Percentiles rank a stretch among this genome's conserved stretches.
phyloP scores from a whole-genome alignment of 108 stramenopile genomes.

The Heterococcus sp. region DNA sequence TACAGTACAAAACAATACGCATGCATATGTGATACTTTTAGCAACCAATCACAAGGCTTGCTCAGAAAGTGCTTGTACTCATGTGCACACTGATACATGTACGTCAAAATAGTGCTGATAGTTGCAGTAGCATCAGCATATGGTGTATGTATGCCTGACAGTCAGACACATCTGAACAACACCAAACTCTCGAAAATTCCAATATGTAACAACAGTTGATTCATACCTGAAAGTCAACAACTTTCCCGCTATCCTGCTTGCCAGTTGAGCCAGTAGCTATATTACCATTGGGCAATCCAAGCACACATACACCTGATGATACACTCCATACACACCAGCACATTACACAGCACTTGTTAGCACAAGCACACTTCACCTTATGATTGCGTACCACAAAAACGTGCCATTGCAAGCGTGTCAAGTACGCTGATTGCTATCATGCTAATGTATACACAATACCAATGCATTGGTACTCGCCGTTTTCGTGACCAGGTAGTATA shows the following conservation, averaged over 20 bases:
- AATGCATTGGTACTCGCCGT: neutral
- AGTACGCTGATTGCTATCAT: too few relatives aligned
- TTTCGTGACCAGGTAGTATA: slow-evolving; percentile 30
- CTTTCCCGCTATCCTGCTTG: slow-evolving; percentile 13
- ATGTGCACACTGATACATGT: neutral
- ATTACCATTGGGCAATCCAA: slow-evolving; percentile 35
- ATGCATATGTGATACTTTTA: neutral
- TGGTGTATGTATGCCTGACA: too few relatives aligned
- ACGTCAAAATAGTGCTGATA: neutral
- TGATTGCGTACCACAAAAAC: too few relatives aligned
- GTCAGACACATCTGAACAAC: too few relatives aligned
- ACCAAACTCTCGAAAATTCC: too few relatives aligned
- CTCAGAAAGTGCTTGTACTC: neutral
- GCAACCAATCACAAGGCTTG: neutral
- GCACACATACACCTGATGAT: slow-evolving; percentile 23
- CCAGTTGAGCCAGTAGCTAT: slow-evolving; percentile 38
- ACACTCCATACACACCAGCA: too few relatives aligned
- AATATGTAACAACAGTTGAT: neutral
- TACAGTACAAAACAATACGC: neutral
- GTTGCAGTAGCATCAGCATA: too few relatives aligned
- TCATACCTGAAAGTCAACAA: slow-evolving; percentile 35
- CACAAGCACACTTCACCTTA: too few relatives aligned
- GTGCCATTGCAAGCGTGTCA: too few relatives aligned
- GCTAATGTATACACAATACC: neutral
- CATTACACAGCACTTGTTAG: too few relatives aligned